phyloP scores from a whole-genome alignment of 768 basidiomycete species.

The Lyophyllum decastes region DNA sequence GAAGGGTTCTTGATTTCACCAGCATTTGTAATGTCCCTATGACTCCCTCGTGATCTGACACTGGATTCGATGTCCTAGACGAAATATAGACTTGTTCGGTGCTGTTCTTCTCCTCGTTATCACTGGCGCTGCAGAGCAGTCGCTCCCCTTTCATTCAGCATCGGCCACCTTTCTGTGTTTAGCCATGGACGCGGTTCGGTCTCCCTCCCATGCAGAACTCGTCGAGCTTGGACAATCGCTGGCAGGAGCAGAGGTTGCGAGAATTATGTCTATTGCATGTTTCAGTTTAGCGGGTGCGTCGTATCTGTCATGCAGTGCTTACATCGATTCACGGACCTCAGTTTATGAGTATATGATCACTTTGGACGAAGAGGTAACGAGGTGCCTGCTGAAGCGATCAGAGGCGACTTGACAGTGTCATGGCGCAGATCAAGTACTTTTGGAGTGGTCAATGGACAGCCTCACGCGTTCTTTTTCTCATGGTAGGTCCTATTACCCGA shows the following conservation, averaged over 20 bases:
- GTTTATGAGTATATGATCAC: slow-evolving; percentile 38
- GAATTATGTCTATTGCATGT: slow-evolving; percentile 15
- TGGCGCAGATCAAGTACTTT: slow-evolving; percentile 36
- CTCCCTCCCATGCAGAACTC: neutral
- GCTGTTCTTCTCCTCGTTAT: neutral
- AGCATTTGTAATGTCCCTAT: neutral
- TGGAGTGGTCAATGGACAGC: slow-evolving; percentile 38
- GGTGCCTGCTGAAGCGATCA: neutral
- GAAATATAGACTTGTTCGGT: neutral
- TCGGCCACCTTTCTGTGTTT: neutral
- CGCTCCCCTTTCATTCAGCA: neutral
- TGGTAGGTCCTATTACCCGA: slow-evolving; percentile 25
- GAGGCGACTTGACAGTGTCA: neutral
- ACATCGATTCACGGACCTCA: slow-evolving; percentile 1
- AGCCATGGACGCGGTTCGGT: neutral
- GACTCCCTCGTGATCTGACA: neutral
- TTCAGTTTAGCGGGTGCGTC: slow-evolving; percentile 18
- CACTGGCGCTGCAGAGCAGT: slow-evolving; percentile 10
- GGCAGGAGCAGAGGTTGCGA: slow-evolving; percentile 18
- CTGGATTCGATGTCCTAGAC: neutral
- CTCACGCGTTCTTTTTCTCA: slow-evolving; percentile 37
- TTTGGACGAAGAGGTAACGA: slow-evolving; percentile 36
- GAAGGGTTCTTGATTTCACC: neutral
- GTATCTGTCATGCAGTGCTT: neutral
- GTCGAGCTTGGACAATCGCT: slow-evolving; percentile 7